These are phyloP conservation scores for Heritiera littoralis DNA, from an alignment of 345 rosid genomes.

Conservation along the genomic window DNA sequence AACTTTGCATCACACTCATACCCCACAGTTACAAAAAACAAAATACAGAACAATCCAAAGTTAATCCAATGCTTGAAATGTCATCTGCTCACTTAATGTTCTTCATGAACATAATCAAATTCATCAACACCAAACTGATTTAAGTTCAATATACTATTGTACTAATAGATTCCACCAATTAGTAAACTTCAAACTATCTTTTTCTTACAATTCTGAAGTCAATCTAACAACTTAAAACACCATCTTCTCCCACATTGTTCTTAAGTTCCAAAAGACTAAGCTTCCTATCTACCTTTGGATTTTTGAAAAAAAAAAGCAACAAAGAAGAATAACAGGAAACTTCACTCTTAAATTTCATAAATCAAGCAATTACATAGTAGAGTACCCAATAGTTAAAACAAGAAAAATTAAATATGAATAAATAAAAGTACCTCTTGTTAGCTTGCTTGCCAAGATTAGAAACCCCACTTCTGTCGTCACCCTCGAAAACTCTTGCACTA, in stretches of 20 bases:
- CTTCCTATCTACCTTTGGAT: no score
- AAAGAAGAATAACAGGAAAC: no score
- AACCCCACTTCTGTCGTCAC: not conserved
- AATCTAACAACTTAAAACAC: no score
- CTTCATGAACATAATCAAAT: not conserved
- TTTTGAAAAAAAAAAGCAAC: no score
- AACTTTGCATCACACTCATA: no score
- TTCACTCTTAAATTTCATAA: no score
- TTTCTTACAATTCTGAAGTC: no score
- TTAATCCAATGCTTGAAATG: not conserved
- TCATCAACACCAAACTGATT: not conserved
- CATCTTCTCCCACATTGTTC: no score
- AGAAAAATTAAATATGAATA: not conserved
- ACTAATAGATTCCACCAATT: not conserved
- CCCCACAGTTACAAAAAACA: not conserved
- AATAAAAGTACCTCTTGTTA: conserved; percentile 25
- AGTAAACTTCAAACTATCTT: no score
- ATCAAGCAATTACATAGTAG: no score
- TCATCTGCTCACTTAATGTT: not conserved
- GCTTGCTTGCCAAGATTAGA: conserved; percentile 19
- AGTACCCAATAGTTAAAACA: no score
- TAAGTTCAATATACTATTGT: not conserved
- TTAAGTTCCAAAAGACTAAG: no score
- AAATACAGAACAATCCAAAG: not conserved
- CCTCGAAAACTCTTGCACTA: conserved; percentile 14